These are phyloP conservation scores for Trypanosoma lewisi DNA, from an alignment of 208 protist species.

Conservation along the genomic window DNA sequence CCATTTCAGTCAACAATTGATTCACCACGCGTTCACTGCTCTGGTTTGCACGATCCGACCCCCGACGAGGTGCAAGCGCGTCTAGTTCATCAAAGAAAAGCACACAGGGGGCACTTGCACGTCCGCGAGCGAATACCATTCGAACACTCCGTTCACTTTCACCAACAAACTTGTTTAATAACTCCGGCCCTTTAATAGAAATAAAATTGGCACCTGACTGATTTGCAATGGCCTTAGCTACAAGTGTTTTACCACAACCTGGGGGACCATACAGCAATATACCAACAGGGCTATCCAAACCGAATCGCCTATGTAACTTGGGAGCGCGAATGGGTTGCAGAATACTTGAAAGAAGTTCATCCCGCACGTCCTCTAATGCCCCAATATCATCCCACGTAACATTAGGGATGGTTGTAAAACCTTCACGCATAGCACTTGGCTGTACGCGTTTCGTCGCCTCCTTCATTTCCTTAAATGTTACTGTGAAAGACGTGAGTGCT, in stretches of 20 bases:
- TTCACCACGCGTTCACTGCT: slow-evolving; percentile 98
- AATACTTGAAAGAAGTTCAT: slow-evolving; percentile 92
- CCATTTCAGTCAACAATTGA: slow-evolving; percentile 99
- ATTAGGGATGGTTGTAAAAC: slow-evolving; percentile 95
- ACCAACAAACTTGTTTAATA: slow-evolving; percentile 99
- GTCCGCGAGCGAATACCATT: slow-evolving; percentile 94
- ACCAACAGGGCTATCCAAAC: slow-evolving; percentile 88
- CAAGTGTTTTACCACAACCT: slow-evolving; percentile 97
- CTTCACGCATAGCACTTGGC: slow-evolving; percentile 97
- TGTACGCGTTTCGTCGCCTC: slow-evolving; percentile 95
- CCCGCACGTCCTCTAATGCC: slow-evolving; percentile 92
- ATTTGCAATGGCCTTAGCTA: slow-evolving; percentile 95
- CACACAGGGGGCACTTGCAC: slow-evolving; percentile 94
- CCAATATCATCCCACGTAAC: slow-evolving; percentile 98
- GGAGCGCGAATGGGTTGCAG: slow-evolving; percentile 91
- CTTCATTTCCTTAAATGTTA: slow-evolving; percentile 81
- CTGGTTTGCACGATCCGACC: slow-evolving; percentile 83
- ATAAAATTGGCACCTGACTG: slow-evolving; percentile 98
- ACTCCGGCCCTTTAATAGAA: slow-evolving; percentile 98
- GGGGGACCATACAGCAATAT: slow-evolving; percentile 98
- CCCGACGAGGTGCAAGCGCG: slow-evolving; percentile 93
- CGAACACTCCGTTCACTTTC: slow-evolving; percentile 98
- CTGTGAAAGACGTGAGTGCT: slow-evolving; percentile 58
- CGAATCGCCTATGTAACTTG: slow-evolving; percentile 89
- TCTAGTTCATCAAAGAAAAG: slow-evolving; percentile 99